Conservation (phyloP, 2,329 filamentous ascomycete species). For the Metarhizium humberi region DNA sequence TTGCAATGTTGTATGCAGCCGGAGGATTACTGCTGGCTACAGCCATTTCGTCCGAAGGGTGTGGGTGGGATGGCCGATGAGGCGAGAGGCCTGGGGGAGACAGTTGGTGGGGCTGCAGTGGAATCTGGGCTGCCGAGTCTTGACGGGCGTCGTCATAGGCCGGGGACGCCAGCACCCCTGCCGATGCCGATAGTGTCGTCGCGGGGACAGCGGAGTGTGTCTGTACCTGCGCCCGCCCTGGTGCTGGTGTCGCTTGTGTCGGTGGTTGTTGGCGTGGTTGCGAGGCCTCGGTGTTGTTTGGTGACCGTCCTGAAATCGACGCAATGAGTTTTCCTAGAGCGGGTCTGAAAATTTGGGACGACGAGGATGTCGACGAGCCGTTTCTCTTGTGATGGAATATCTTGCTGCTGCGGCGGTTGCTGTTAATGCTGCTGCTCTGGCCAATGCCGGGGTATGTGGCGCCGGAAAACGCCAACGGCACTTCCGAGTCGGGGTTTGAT, state of each 20-base stretch:
- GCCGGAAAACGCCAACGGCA: background rate
- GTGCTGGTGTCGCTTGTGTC: background rate
- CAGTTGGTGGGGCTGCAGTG: slow-evolving; percentile 1
- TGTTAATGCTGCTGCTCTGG: slow-evolving; percentile 21
- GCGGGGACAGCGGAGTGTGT: background rate
- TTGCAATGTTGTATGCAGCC: slow-evolving; percentile 16
- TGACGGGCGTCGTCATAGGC: slow-evolving; percentile 21
- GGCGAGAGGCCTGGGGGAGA: background rate
- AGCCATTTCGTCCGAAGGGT: slow-evolving; percentile 11
- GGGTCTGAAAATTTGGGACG: slow-evolving; percentile 4
- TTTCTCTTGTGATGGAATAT: background rate
- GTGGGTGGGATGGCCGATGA: background rate
- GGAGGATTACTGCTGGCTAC: slow-evolving; percentile 12
- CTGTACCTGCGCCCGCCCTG: background rate
- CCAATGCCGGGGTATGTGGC: background rate
- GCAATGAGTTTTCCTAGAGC: slow-evolving; percentile 8
- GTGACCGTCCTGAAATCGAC: slow-evolving; percentile 6
- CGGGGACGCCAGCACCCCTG: slow-evolving; percentile 14
- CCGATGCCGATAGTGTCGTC: slow-evolving; percentile 4
- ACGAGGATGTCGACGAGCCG: background rate
- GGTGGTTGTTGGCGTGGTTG: background rate
- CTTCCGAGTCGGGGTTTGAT: background rate
- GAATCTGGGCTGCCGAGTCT: slow-evolving; percentile 8
- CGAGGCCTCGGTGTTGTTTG: background rate
- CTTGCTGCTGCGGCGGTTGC: slow-evolving; percentile 17